A percentile compares a stretch with the other conserved stretches of the same genome.
phyloP scores from a whole-genome alignment of 2,329 filamentous ascomycete species.

The Beauveria caledonica region DNA sequence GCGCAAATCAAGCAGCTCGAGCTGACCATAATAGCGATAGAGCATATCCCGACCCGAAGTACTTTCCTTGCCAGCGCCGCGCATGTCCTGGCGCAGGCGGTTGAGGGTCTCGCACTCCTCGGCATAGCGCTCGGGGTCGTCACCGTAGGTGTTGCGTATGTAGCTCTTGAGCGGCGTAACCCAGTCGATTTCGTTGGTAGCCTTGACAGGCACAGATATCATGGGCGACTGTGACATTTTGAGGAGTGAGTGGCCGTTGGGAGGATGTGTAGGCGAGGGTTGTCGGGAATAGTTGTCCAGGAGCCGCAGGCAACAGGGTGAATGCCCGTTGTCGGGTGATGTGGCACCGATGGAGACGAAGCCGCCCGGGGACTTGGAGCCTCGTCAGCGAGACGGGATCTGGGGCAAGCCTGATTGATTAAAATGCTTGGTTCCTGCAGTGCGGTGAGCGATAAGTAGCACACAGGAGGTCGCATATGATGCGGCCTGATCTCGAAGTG shows the following conservation, averaged over 20 bases:
- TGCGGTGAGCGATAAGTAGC: slow-evolving; percentile 11
- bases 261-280: neutral
- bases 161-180: slow-evolving; percentile 83
- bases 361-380: neutral
- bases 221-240: slow-evolving; percentile 81
- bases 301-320: neutral
- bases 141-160: slow-evolving; percentile 88
- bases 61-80: slow-evolving; percentile 93
- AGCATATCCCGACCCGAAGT: slow-evolving; percentile 86
- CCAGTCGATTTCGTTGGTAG: slow-evolving; percentile 98
- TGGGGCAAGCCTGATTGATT: neutral
- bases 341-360: neutral
- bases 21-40: slow-evolving; percentile 95
- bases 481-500: slow-evolving; percentile 24
- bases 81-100: slow-evolving; percentile 93
- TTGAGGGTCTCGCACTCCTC: slow-evolving; percentile 95
- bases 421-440: neutral
- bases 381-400: neutral
- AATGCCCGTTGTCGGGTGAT: neutral
- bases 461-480: slow-evolving; percentile 20
- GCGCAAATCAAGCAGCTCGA: slow-evolving; percentile 85
- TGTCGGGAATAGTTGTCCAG: neutral
- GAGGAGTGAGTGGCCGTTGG: neutral
- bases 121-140: slow-evolving; percentile 90
- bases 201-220: slow-evolving; percentile 88